A percentile compares a stretch with the other conserved stretches of the same genome.
Evolutionary conservation across 345 rosid genomes (phyloP).

Genomic region (Brassica rapa): DNA sequence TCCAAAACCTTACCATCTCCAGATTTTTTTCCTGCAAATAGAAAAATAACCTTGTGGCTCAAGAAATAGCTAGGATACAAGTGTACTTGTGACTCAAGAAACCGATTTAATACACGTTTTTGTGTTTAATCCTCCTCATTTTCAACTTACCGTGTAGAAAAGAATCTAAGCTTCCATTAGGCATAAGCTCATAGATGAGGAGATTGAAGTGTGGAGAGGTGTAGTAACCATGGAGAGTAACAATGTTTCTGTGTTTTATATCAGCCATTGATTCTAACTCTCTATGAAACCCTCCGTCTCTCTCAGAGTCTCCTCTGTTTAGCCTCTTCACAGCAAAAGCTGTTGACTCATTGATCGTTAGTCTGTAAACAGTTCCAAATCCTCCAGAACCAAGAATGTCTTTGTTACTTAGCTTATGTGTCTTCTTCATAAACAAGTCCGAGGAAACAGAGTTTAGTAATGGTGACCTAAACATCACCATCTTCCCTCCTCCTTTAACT

Average conservation of each 20-base stretch:
- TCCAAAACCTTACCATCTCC: conserved; percentile 47
- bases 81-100: conserved; percentile 10
- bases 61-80: neutral
- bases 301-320: conserved; percentile 63
- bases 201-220: conserved; percentile 64
- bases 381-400: conserved; percentile 87
- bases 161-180: conserved; percentile 74
- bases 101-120: neutral
- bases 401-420: conserved; percentile 60
- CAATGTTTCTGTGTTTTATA: conserved; percentile 83
- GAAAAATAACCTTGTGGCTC: neutral
- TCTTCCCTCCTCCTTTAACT: conserved; percentile 59
- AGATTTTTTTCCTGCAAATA: conserved; percentile 52
- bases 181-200: conserved; percentile 84
- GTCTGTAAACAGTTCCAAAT: conserved; percentile 70
- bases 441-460: conserved; percentile 53
- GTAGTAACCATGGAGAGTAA: conserved; percentile 79
- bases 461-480: conserved; percentile 77
- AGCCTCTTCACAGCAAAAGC: conserved; percentile 82
- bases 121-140: neutral
- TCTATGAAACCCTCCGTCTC: conserved; percentile 73
- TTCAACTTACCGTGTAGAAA: conserved; percentile 54
- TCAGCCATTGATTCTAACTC: conserved; percentile 87
- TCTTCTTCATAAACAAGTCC: conserved; percentile 59
- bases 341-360: conserved; percentile 52